phyloP scores from a whole-genome alignment of 2,329 filamentous ascomycete genomes.

The Sclerotinia sclerotiorum region DNA sequence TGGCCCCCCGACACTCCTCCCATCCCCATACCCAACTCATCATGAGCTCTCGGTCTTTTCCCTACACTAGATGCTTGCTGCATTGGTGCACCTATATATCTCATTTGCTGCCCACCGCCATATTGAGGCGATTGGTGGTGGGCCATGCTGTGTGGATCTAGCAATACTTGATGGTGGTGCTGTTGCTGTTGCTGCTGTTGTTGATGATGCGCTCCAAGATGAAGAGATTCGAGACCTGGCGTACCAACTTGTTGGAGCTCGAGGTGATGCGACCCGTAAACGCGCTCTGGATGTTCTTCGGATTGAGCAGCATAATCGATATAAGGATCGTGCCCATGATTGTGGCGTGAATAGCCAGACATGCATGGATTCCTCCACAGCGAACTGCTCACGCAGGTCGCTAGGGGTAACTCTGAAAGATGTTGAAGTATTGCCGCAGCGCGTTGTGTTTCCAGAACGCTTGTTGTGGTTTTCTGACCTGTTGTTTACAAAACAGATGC shows the following conservation, averaged over 20 bases:
- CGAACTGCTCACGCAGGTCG: conserved; percentile 72
- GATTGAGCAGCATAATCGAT: conserved; percentile 71
- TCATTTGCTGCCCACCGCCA: conserved; percentile 52
- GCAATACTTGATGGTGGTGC: conserved; percentile 53
- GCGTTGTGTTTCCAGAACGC: conserved; percentile 38
- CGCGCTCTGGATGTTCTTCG: conserved; percentile 61
- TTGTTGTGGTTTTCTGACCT: conserved; percentile 33
- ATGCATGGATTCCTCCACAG: conserved; percentile 75
- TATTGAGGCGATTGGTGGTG: conserved; percentile 48
- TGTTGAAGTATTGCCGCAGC: conserved; percentile 38
- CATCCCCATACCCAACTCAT: conserved; percentile 54
- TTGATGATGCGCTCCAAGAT: conserved; percentile 50
- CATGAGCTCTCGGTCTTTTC: conserved; percentile 53
- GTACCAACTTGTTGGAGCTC: conserved; percentile 39
- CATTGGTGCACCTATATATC: conserved; percentile 46
- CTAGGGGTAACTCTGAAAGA: conserved; percentile 53
- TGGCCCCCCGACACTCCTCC: conserved; percentile 47
- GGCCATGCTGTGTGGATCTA: conserved; percentile 56
- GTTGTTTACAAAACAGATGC: conserved; percentile 36
- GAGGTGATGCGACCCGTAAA: conserved; percentile 54
- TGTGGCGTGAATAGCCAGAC: conserved; percentile 61
- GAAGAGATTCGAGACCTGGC: conserved; percentile 37
- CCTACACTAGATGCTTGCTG: conserved; percentile 38
- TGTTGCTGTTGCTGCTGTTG: conserved; percentile 44
- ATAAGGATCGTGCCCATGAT: conserved; percentile 57